Evolutionary conservation across 495 filamentous ascomycete genomes (phyloP), one percentile per base, ranked within the genome.

Genomic region (Platismatia glauca): DNA sequence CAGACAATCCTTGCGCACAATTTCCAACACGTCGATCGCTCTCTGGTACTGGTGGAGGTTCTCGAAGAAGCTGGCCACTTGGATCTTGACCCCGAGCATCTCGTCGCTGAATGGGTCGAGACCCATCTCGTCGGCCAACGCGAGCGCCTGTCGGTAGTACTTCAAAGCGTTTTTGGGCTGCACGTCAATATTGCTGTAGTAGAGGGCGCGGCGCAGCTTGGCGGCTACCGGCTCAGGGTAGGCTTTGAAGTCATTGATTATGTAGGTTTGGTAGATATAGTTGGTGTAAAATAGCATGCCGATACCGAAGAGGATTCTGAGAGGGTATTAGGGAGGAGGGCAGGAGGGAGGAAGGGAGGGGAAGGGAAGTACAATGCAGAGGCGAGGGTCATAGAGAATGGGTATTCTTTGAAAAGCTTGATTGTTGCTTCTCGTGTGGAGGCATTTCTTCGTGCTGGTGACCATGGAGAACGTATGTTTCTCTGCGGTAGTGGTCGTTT

Each of bases 71-170:
- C 77, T 79, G 5, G 89, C 86, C 7, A 96, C 72, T 73, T 90
- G 85, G 37, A 96, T 82, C 75, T 89, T 94, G 24, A 99, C 82
- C 1, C 94, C 94, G 55, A 96, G 76, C 18, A 97, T 83, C 68
- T 96, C 94, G 63, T 96, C 88, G 4, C 87, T 89, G 67, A 90
- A 94, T 4, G 88, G 88, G 71, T 97, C 89, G 76, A 99, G 84
- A 0, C 83, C 82, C 48, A 86, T 66, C 69, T 92, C 84, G 24
- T 81, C 72, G 41, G 89, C 89, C 20, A 84, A 77, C 63, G 80
- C 75, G 48, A 97, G 72, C 4, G 93, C 94, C 55, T 85, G 78
- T 63, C 82, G 83, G 72, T 95, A 97, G 73, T 90, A 87, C 59
- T 88, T 86, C 44, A 95, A 74, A 3, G 94, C 91, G 56, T 84